Evolutionary conservation across 2,329 filamentous ascomycete genomes (phyloP).

Genomic region (Aspergillus spinulosporus): DNA sequence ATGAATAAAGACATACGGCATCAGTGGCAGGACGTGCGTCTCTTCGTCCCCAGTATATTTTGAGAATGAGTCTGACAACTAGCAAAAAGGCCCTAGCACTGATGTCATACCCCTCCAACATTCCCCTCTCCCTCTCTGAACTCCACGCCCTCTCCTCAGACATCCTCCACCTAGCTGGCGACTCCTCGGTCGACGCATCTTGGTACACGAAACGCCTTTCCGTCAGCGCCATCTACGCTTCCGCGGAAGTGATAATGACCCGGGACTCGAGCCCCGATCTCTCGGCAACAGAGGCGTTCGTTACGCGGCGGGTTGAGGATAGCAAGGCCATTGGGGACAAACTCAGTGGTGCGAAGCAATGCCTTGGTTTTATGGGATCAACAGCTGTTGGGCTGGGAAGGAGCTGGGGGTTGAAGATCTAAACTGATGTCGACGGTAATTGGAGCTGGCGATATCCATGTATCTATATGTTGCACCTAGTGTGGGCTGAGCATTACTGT

Average conservation of each 20-base stretch:
- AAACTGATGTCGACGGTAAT: conserved; percentile 13
- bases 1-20: conserved; percentile 72
- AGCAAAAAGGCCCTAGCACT: conserved; percentile 71
- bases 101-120: conserved; percentile 81
- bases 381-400: conserved; percentile 78
- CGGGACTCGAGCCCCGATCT: conserved; percentile 76
- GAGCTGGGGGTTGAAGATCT: conserved; percentile 85
- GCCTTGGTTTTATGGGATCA: conserved; percentile 76
- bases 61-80: not conserved
- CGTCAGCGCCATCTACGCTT: conserved; percentile 68
- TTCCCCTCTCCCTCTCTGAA: conserved; percentile 74
- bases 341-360: conserved; percentile 67
- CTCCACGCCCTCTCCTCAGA: conserved; percentile 84
- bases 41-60: conserved; percentile 13
- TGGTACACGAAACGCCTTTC: conserved; percentile 80
- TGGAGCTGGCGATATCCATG: not conserved
- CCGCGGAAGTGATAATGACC: conserved; percentile 90
- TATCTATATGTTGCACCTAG: not conserved
- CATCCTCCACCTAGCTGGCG: conserved; percentile 84
- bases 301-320: conserved; percentile 74
- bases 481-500: not conserved
- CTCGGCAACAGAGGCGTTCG: conserved; percentile 73
- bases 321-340: conserved; percentile 62
- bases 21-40: conserved; percentile 80
- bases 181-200: conserved; percentile 74